Evolutionary conservation across 2,329 filamentous ascomycete genomes (phyloP), one percentile per base, ranked within the genome.

Genomic region (Coniochaeta prunicola): DNA sequence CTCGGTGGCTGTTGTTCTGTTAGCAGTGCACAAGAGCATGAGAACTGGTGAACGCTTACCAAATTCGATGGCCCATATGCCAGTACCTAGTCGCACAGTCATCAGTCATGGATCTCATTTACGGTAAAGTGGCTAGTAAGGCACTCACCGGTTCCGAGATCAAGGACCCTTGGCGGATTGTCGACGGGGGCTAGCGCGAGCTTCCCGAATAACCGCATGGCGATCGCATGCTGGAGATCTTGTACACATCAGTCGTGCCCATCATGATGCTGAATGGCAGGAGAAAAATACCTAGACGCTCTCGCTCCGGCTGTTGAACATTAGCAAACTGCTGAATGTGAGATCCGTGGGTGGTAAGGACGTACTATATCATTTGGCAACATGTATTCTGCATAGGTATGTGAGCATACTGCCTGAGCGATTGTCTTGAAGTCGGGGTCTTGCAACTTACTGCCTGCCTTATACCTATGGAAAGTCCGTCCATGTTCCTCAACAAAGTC

Each of bases 401-500:
- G 54, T 56, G 21, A 56, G 36, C 12, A 50, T n/a, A 5, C 13
- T 12, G 3, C 24, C 4, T 30, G 5, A 1, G 19, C 7, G 21
- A 24, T 30, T 50, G 13, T n/a, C 8, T 33, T 17, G n/a, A 3
- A 3, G 9, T 33, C n/a, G 30, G n/a, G 7, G 30, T 4, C n/a
- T 6, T 28, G 40, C 40, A 53, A 55, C 53, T 21, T 55, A 55
- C 53, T 55, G 28, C 53, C 53, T 19, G 53, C 57, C 34, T 58
- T 58, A 19, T 58, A 58, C 10, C 38, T 54, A 19, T 58, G 57
- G 50, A 54, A 58, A 2, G 57, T 58, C 31, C 57, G 57, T 7
- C 57, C 57, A 40, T 54, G 50, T 19, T 58, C 57, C 28, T 58
- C 48, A 17, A 58, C 57, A 24, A 58, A 58, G 28, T 58, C 34